Evolutionary conservation across 2,329 filamentous ascomycete genomes (phyloP), one percentile per base, ranked within the genome.

Genomic region (Bipolaris sorokiniana): DNA sequence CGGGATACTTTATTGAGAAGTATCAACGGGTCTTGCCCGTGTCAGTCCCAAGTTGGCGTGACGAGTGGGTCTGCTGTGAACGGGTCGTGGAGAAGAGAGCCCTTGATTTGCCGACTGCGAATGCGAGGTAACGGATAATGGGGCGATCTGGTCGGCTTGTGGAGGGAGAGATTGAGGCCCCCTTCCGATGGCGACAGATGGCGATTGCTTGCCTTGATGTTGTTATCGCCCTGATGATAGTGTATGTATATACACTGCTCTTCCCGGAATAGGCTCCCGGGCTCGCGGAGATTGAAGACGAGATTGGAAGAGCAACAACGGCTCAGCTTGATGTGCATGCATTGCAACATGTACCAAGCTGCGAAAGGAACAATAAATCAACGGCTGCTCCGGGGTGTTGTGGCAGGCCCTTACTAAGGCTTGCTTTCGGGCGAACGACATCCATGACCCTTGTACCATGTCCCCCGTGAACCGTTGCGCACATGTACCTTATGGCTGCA

Each of bases 1-100:
- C 45, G 51, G 37, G 22, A 41, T 49, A 49, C 51, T 38, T 16
- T 31, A 31, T 46, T 26, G 42, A 46, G n/a, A 33, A 26, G n/a
- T n/a, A 16, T 33, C 44, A 47, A 47, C 28, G 13, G 26, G 44
- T 22, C 28, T 47, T 34, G 28, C 26, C 44, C 11, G 28, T 16
- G 33, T 47, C 18, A 20, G 11, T 16, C 44, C 44, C 20, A 22
- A 7, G 20, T 11, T 18, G 20, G 18, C 10, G n/a, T 34, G n/a
- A 11, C 16, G 18, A 16, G 45, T 49, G 40, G 51, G 42, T 28
- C 40, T 28, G 45, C 31, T 28, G 13, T 47, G 28, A 22, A 34
- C 16, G 16, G 16, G 28, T 47, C 16, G 44, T 22, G 28, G 28
- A 33, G 44, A n/a, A 16, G 20, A 5, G 18, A 34, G 15, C 28